Evolutionary conservation across 2,329 filamentous ascomycete species (phyloP), one percentile per base, ranked within the genome.

Genomic region (Ceratocystis papillata): DNA sequence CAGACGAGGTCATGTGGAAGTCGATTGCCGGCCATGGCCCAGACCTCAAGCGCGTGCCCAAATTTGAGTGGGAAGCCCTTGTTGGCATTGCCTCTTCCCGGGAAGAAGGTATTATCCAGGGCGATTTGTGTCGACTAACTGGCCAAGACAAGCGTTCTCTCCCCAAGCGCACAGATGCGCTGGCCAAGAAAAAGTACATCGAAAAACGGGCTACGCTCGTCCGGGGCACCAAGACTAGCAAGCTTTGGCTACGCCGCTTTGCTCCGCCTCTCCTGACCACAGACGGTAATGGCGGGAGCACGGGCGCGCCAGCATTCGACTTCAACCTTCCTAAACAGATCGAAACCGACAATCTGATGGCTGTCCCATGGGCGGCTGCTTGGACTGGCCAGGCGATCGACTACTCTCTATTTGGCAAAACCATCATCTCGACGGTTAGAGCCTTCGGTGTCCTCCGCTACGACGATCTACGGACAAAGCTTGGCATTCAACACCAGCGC

Each of bases 131-230:
- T 17, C 78, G 79, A 22, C 74, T 84, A 0, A 82, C 82, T 12
- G 78, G 79, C 25, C 84, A 86, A 71, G 84, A 86, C 72, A 86
- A 86, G 71, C 79, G 83, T 63, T 86, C 83, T 1, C 78, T 86
- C 1, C 83, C 84, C 2, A 83, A 81, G 67, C 77, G 84, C 44
- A 87, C 84, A 0, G 82, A 85, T 69, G 78, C 79, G 2, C 76
- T 87, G 1, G 78, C 81, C 3, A 77, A 78, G 69, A 85, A 86
- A 71, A 83, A 83, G 17, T 86, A 86, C 69, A 81, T 85, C 61
- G 79, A 79, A 63, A 87, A 87, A 72, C 78, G 83, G 50, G 81
- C 82, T 3, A 80, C 82, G 1, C 78, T 85, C 22, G 79, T 83
- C 10, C 77, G 80, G 63, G 81, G 81, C 46, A 82, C 79, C 66